phyloP scores from a whole-genome alignment of 257 asterid species.

The Handroanthus guayacan region DNA sequence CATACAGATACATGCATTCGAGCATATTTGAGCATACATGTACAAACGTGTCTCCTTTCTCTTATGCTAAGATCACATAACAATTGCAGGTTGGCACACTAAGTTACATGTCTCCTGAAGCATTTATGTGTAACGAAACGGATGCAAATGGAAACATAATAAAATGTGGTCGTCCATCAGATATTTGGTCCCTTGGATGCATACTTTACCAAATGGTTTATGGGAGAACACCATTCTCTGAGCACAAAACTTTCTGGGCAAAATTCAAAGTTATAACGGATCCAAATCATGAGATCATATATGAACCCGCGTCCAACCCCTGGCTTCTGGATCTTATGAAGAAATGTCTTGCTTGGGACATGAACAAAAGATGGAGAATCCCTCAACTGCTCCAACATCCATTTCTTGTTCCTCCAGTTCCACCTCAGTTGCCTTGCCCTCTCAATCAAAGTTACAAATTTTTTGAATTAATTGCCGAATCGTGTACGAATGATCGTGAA shows the following conservation, averaged over 20 bases:
- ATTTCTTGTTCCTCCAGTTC: slow-evolving; percentile 90
- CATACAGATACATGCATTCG: too few relatives aligned
- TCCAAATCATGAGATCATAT: slow-evolving; percentile 74
- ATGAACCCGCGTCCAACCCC: slow-evolving; percentile 82
- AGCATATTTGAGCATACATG: too few relatives aligned
- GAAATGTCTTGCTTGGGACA: slow-evolving; percentile 97
- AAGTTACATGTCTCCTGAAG: slow-evolving; percentile 99
- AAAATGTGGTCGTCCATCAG: slow-evolving; percentile 96
- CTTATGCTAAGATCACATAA: slow-evolving; percentile 29
- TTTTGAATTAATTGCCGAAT: slow-evolving; percentile 58
- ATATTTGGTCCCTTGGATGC: slow-evolving; percentile 99
- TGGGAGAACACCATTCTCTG: slow-evolving; percentile 94
- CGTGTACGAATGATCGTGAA: slow-evolving; percentile 52
- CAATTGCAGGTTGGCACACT: slow-evolving; percentile 88
- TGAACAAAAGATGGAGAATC: slow-evolving; percentile 84
- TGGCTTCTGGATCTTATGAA: slow-evolving; percentile 95
- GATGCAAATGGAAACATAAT: slow-evolving; percentile 89
- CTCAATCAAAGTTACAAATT: slow-evolving; percentile 45
- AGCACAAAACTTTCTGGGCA: slow-evolving; percentile 94
- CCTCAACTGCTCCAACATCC: slow-evolving; percentile 96
- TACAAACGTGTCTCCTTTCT: not conserved
- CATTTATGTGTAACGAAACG: slow-evolving; percentile 94
- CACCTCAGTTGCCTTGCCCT: slow-evolving; percentile 38
- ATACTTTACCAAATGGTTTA: slow-evolving; percentile 99
- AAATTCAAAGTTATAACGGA: slow-evolving; percentile 96